Conservation (phyloP, 2,329 filamentous ascomycete species). For the Ilyonectria robusta region DNA sequence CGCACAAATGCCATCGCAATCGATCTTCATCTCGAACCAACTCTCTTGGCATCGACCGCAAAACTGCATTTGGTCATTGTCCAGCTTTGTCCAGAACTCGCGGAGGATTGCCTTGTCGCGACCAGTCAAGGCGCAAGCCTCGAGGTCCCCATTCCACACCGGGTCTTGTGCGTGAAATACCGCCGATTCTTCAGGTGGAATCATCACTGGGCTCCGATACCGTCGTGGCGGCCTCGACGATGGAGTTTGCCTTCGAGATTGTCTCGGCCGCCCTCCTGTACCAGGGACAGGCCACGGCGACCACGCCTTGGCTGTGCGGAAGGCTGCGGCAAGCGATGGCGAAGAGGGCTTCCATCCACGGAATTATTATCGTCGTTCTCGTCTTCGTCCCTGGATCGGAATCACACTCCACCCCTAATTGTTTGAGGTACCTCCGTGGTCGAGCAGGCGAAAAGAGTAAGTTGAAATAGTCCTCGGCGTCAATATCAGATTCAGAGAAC, state of each 20-base stretch:
- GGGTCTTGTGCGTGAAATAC: too few species aligned
- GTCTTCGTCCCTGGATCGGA: too few species aligned
- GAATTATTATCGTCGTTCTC: too few species aligned
- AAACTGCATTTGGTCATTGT: not conserved
- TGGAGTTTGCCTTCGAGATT: conserved; percentile 7
- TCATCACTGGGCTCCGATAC: too few species aligned
- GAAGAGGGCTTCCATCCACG: not conserved
- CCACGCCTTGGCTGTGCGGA: conserved; percentile 10
- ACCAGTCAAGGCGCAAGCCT: not conserved
- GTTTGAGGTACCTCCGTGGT: too few species aligned
- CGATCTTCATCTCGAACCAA: not conserved
- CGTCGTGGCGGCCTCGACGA: not conserved
- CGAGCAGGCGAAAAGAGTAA: too few species aligned
- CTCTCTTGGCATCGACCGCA: not conserved
- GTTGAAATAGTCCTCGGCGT: too few species aligned
- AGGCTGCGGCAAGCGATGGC: not conserved
- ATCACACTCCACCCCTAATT: too few species aligned
- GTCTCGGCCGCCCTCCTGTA: conserved; percentile 13
- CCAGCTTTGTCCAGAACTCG: not conserved
- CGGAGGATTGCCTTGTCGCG: not conserved
- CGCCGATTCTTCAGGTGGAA: too few species aligned
- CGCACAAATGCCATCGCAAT: not conserved
- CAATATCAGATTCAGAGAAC: too few species aligned
- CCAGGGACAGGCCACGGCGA: conserved; percentile 11
- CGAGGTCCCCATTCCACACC: too few species aligned